Evolutionary conservation across 768 basidiomycete species (phyloP).

Genomic region (Chalciporus piperatus): DNA sequence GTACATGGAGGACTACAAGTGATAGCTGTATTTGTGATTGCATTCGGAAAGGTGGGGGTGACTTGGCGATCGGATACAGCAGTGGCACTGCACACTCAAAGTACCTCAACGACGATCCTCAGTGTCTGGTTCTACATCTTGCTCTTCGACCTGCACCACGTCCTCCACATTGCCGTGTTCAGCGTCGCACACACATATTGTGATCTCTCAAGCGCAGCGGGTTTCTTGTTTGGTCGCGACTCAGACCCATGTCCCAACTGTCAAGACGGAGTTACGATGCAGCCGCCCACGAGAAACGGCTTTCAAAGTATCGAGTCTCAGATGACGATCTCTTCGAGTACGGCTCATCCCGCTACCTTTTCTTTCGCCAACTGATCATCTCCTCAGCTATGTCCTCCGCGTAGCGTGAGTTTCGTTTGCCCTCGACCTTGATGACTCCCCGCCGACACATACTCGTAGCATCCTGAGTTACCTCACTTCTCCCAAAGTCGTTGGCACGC

Average conservation of each 20-base stretch:
- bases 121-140: constrained; percentile 27
- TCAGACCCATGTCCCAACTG: constrained; percentile 35
- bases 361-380: constrained; percentile 8
- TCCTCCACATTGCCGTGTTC: not conserved
- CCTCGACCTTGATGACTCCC: constrained; percentile 2
- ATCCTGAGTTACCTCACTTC: constrained; percentile 69
- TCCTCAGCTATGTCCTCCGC: constrained; percentile 70
- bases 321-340: constrained; percentile 89
- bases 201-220: constrained; percentile 7
- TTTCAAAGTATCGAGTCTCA: constrained; percentile 73
- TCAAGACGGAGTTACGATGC: constrained; percentile 78
- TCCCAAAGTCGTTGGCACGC: constrained; percentile 46
- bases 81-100: not conserved
- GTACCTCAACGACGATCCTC: constrained; percentile 36
- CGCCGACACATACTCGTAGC: constrained; percentile 37
- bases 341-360: constrained; percentile 25
- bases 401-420: constrained; percentile 62
- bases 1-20: no score
- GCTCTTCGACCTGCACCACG: not conserved
- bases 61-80: not conserved
- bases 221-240: constrained; percentile 2
- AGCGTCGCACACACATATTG: not conserved
- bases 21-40: no score
- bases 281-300: constrained; percentile 64
- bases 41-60: no score